These are phyloP conservation scores for Tulasnella sp. DNA, from an alignment of 768 basidiomycete genomes.

Conservation along the genomic window DNA sequence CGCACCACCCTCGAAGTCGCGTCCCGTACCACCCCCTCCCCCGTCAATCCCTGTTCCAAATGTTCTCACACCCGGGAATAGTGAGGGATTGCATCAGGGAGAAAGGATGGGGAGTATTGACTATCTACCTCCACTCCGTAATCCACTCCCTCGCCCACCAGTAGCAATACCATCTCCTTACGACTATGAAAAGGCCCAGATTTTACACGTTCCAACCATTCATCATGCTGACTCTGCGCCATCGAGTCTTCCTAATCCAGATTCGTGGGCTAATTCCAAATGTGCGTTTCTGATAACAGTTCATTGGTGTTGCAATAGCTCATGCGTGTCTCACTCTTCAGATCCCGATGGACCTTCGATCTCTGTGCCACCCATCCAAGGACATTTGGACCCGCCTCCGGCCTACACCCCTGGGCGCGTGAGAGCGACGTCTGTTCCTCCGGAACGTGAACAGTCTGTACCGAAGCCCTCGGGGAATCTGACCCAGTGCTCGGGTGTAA, in stretches of 20 bases:
- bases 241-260: neutral
- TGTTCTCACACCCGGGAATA: slow-evolving; percentile 2
- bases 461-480: slow-evolving; percentile 18
- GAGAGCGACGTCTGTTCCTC: slow-evolving; percentile 20
- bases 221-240: neutral
- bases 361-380: neutral
- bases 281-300: neutral
- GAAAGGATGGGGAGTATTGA: neutral
- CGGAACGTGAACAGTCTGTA: slow-evolving; percentile 13
- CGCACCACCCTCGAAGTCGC: too few species aligned
- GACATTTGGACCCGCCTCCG: neutral
- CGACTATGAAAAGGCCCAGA: neutral
- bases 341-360: neutral
- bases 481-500: slow-evolving; percentile 50
- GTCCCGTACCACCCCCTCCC: neutral
- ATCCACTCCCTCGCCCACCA: slow-evolving; percentile 10
- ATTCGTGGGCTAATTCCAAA: neutral
- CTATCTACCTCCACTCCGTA: slow-evolving; percentile 8
- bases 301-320: neutral
- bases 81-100: neutral
- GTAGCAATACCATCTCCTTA: neutral
- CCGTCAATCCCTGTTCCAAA: neutral
- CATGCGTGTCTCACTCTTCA: neutral
- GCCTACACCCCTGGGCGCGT: slow-evolving; percentile 16
- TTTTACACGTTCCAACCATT: neutral